Base-by-base conservation (phyloP, 495 filamentous ascomycete genomes). In the Endocarpon pusillum region DNA sequence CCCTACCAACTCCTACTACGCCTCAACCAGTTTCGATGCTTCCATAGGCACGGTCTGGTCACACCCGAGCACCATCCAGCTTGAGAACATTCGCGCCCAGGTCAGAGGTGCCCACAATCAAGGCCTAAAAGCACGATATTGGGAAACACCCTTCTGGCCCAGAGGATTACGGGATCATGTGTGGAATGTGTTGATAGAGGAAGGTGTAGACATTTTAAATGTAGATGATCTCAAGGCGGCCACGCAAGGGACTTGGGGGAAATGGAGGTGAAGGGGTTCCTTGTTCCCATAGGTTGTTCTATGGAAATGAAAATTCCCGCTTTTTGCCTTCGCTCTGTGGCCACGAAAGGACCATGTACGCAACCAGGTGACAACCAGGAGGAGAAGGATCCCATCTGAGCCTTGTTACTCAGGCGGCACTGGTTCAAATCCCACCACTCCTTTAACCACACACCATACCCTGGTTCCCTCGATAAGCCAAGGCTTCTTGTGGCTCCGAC, bases 91-190 rank as follows among this genome's bases (percentile, higher is more conserved):
- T 42, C 59, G 75, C 12, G 53, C 53, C 0, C 78, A 86, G 42
- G 63, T 89, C 11, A 58, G 58, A n/a, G 66, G 65, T 25, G 83
- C 83, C 8, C 74, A 82, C 42, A 50, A 49, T 12, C 67, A 69
- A 43, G 81, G 83, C 0, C 54, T 91, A 23, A 73, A 73, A 41
- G 75, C 70, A 4, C 53, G 83, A 26, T 91, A 86, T 49, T 91
- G 83, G 82, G 69, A 73, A n/a, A 45, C 77, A 16, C 81, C 82
- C 0, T 52, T 53, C 36, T 91, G 82, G 81, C 81, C 83, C 8
- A 52, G 76, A n/a, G 66, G 69, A 32, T 42, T 77, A 43, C 58
- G 83, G 26, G 78, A 89, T 52, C 62, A 70, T 36, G 54, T 91
- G 12, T 91, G 82, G 83, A 55, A 69, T 31, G 61, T 76, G 3